These are phyloP conservation scores for Elongisporangium anandrum DNA, from an alignment of 352 stramenopile genomes.

Conservation along the genomic window DNA sequence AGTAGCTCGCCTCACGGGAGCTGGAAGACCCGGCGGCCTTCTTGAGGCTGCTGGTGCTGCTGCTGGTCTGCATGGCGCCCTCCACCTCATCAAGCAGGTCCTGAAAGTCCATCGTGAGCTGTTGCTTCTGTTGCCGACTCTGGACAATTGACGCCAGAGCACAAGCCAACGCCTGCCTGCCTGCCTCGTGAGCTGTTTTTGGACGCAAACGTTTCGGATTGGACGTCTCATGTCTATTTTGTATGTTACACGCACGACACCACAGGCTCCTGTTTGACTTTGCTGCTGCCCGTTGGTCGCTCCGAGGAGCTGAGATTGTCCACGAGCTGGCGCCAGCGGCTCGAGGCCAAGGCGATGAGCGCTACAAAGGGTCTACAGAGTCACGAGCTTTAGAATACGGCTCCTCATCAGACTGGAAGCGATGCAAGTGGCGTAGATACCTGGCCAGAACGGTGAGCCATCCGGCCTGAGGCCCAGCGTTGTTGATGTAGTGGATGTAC, in stretches of 20 bases:
- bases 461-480: conserved; percentile 40
- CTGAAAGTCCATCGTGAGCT: conserved; percentile 53
- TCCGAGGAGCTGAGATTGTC: conserved; percentile 24
- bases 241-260: conserved; percentile 10
- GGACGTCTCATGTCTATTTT: not conserved
- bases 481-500: conserved; percentile 86
- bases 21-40: not conserved
- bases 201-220: not conserved
- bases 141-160: not conserved
- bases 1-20: conserved; percentile 7
- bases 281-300: conserved; percentile 3
- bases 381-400: conserved; percentile 1
- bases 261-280: not conserved
- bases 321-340: conserved; percentile 57
- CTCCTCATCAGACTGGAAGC: not conserved
- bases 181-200: conserved; percentile 2
- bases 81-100: conserved; percentile 74
- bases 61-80: conserved; percentile 35
- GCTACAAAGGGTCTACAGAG: conserved; percentile 36
- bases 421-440: conserved; percentile 10
- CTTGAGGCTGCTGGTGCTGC: conserved; percentile 1
- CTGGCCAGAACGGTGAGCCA: conserved; percentile 70
- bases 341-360: conserved; percentile 65
- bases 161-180: no score
- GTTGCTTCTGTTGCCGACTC: not conserved